These are phyloP conservation scores for Alternaria triticina DNA, from an alignment of 2,329 filamentous ascomycete species.

Conservation along the genomic window DNA sequence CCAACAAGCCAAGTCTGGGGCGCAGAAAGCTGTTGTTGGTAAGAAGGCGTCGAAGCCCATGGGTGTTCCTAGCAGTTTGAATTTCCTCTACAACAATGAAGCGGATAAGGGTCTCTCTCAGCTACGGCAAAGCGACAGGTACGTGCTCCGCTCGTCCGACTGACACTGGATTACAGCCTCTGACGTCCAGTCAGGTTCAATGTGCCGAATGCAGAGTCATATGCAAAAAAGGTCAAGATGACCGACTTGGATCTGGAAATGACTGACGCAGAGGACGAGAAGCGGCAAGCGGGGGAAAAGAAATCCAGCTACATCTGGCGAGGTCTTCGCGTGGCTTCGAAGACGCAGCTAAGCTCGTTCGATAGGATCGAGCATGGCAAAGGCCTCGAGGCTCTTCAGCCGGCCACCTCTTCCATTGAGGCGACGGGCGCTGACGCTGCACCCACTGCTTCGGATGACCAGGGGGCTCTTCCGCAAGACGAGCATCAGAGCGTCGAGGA, in stretches of 20 bases:
- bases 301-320: conserved; percentile 93
- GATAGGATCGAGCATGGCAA: conserved; percentile 83
- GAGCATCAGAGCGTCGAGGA: conserved; percentile 48
- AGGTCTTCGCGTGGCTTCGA: conserved; percentile 79
- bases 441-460: conserved; percentile 43
- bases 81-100: conserved; percentile 75
- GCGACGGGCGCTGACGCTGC: conserved; percentile 43
- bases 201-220: conserved; percentile 72
- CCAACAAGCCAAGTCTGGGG: conserved; percentile 69
- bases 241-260: conserved; percentile 89
- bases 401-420: conserved; percentile 42
- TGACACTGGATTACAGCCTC: conserved; percentile 16
- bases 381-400: conserved; percentile 63
- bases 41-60: conserved; percentile 68
- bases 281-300: conserved; percentile 65
- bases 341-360: conserved; percentile 75
- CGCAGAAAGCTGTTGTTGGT: conserved; percentile 70
- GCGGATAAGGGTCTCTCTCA: conserved; percentile 68
- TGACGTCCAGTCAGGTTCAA: conserved; percentile 61
- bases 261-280: conserved; percentile 69
- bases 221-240: conserved; percentile 74
- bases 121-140: conserved; percentile 68
- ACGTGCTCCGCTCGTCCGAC: conserved; percentile 40
- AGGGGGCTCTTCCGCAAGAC: conserved; percentile 45
- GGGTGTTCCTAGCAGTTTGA: conserved; percentile 40